Base-by-base conservation (phyloP, 2,329 filamentous ascomycete genomes). In the Uncinocarpus reesii region DNA sequence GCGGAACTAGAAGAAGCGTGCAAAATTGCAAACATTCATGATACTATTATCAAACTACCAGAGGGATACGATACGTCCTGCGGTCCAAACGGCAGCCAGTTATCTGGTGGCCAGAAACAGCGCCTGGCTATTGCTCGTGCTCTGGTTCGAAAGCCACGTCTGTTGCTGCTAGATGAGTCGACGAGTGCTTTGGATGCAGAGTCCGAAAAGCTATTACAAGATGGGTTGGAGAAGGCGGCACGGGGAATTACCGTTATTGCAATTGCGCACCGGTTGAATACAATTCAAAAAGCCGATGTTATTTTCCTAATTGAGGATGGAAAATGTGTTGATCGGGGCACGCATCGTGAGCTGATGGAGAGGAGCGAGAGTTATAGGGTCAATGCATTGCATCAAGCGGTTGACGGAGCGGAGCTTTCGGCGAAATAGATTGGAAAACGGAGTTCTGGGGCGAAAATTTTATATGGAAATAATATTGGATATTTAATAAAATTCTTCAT, bases 301-400 rank as follows among this genome's bases (percentile, higher is more conserved):
- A 90, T 90, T 42, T 87, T 84, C 57, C 81, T 90, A 6, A 77
- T 92, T 35, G 83, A 84, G 28, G 74, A 78, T 50, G 82, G 84
- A 7, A 75, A 61, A 26, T 74, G 83, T 42, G 70, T 78, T 2
- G 80, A 84, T 59, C 65, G 69, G 48, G 80, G 83, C n/a, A 73
- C 73, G 16, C 79, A 84, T 58, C 69, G 72, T 1, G 78, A 83
- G 58, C 65, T 84, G 55, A 66, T 83, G 28, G 63, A 58, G 47
- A 51, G 61, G n/a, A 65, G 60, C 13, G 65, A 67, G 24, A 63
- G 62, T 38, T 71, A 71, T 51, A 59, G 62, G 38, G 59, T 63
- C 4, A 69, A 68, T 53, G 63, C 64, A 16, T 56, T 65, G 56
- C 62, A 65, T 51, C 63, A 66, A 36, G 63, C 63, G 1, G 61